phyloP scores from a whole-genome alignment of 164 flowering plant genomes.

The Protea cynaroides region DNA sequence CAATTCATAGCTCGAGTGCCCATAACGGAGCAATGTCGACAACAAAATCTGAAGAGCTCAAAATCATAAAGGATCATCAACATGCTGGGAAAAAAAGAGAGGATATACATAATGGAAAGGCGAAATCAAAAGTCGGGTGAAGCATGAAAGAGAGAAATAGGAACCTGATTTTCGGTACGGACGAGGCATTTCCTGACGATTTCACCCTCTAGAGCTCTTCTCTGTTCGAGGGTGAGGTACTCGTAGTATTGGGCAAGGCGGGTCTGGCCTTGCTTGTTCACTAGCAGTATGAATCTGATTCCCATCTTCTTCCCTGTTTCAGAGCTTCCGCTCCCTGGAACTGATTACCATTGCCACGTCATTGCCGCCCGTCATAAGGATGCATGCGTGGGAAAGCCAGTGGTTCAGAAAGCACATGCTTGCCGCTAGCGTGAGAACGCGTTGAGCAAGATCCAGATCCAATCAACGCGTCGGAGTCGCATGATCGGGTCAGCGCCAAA shows the following conservation, averaged over 20 bases:
- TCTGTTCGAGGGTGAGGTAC: slow-evolving; percentile 82
- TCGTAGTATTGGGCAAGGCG: slow-evolving; percentile 98
- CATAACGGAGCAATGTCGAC: background rate
- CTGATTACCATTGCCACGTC: no score
- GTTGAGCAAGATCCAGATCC: no score
- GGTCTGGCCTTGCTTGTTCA: slow-evolving; percentile 99
- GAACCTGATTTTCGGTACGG: slow-evolving; percentile 90
- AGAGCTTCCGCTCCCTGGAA: background rate
- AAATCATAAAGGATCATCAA: background rate
- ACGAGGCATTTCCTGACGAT: slow-evolving; percentile 98
- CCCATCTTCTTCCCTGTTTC: slow-evolving; percentile 25
- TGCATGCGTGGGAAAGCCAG: no score
- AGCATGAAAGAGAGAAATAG: background rate
- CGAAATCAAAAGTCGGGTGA: background rate
- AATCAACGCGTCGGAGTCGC: no score
- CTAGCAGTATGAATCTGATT: slow-evolving; percentile 92
- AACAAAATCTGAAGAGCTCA: no score
- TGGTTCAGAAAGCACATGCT: no score
- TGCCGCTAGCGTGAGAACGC: no score
- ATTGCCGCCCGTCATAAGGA: no score
- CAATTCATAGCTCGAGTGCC: background rate
- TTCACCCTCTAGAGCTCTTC: slow-evolving; percentile 97
- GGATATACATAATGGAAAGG: background rate
- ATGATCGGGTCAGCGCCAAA: no score
- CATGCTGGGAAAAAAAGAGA: background rate